Evolutionary conservation across 441 rosid genomes (phyloP).

Genomic region (Hura crepitans): DNA sequence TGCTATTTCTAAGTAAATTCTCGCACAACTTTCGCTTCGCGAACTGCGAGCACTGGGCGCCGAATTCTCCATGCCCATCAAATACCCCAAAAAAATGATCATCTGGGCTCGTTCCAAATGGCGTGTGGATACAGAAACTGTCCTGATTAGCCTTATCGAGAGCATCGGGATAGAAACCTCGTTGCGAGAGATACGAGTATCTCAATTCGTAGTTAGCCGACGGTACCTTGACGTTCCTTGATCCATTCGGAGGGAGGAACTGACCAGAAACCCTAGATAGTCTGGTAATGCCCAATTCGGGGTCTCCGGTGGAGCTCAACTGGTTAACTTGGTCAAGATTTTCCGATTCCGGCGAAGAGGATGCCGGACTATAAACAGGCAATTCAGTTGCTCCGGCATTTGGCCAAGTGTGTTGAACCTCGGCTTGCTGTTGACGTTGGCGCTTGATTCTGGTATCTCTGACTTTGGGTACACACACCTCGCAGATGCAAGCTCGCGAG

Average conservation of each 20-base stretch:
- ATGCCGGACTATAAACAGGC: slow-evolving; percentile 56
- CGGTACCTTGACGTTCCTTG: slow-evolving; percentile 59
- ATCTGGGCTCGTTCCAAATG: slow-evolving; percentile 59
- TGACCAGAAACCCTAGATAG: slow-evolving; percentile 93
- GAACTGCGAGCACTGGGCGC: slow-evolving; percentile 93
- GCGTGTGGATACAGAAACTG: slow-evolving; percentile 92
- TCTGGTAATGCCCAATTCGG: slow-evolving; percentile 70
- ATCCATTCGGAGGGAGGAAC: slow-evolving; percentile 87
- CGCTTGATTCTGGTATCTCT: slow-evolving; percentile 41
- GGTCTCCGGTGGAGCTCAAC: slow-evolving; percentile 38
- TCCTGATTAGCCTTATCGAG: slow-evolving; percentile 96
- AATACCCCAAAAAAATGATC: slow-evolving; percentile 96
- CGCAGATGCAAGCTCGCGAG: slow-evolving; percentile 93
- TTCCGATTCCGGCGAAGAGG: slow-evolving; percentile 45
- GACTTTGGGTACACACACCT: slow-evolving; percentile 77
- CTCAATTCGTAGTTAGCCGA: slow-evolving; percentile 56
- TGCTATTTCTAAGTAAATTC: slow-evolving; percentile 65
- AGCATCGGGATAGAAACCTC: slow-evolving; percentile 97
- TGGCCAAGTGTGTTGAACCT: slow-evolving; percentile 18
- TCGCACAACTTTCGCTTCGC: slow-evolving; percentile 77
- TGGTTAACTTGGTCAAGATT: slow-evolving; percentile 52
- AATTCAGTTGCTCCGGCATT: slow-evolving; percentile 31
- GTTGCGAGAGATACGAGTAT: slow-evolving; percentile 78
- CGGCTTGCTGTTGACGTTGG: not conserved
- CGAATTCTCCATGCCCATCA: slow-evolving; percentile 95